Conservation (phyloP, 2,329 filamentous ascomycete species). For the Talaromyces atroroseus region DNA sequence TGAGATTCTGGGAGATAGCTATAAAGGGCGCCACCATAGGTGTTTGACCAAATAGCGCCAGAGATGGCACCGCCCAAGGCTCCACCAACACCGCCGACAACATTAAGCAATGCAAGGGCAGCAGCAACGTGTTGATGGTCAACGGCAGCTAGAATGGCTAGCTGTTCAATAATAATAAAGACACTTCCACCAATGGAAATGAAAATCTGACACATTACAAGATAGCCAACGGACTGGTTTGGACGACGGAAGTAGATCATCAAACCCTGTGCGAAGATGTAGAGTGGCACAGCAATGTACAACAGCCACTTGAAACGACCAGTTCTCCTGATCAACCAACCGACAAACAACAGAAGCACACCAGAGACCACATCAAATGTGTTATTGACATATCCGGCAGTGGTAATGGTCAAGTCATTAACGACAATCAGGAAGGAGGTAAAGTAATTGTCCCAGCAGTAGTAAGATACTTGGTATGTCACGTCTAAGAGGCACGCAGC, state of each 20-base stretch:
- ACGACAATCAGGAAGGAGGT: slow-evolving; percentile 35
- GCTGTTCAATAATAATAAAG: slow-evolving; percentile 48
- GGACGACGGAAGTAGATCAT: slow-evolving; percentile 51
- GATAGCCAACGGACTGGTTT: slow-evolving; percentile 41
- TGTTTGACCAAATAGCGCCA: slow-evolving; percentile 30
- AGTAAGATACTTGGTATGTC: slow-evolving; percentile 34
- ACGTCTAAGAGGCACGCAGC: slow-evolving; percentile 20
- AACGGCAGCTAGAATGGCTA: slow-evolving; percentile 48
- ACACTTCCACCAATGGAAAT: slow-evolving; percentile 49
- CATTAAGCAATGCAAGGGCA: slow-evolving; percentile 42
- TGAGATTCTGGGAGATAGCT: slow-evolving; percentile 27
- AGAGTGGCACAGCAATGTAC: slow-evolving; percentile 46
- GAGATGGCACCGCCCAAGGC: slow-evolving; percentile 28
- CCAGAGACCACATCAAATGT: slow-evolving; percentile 50
- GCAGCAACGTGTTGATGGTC: slow-evolving; percentile 50
- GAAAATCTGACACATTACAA: slow-evolving; percentile 53
- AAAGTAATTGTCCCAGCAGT: slow-evolving; percentile 30
- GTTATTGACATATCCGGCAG: slow-evolving; percentile 41
- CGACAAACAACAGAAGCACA: slow-evolving; percentile 50
- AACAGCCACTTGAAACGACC: slow-evolving; percentile 48
- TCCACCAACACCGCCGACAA: slow-evolving; percentile 28
- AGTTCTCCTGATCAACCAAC: slow-evolving; percentile 43
- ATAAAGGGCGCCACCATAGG: slow-evolving; percentile 31
- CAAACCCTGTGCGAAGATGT: slow-evolving; percentile 45
- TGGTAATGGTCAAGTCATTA: slow-evolving; percentile 25